Evolutionary conservation across 2,329 filamentous ascomycete genomes (phyloP).

Genomic region (Ophiostoma australiae): DNA sequence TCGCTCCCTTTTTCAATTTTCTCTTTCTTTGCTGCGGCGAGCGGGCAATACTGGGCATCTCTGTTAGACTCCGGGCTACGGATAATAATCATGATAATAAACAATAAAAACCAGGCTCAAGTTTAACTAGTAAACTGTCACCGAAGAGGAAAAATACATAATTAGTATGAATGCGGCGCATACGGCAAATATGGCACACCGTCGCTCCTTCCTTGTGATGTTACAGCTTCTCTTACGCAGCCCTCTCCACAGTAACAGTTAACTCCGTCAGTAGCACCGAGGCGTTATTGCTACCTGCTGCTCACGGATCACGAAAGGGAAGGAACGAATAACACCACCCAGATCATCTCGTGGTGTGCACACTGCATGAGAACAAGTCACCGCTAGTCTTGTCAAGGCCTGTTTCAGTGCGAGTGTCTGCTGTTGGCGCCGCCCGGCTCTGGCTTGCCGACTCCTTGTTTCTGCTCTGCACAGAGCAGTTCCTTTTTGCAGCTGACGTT

Average conservation of each 20-base stretch:
- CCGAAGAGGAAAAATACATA: background rate
- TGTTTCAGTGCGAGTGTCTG: background rate
- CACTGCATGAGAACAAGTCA: background rate
- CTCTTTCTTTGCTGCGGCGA: background rate
- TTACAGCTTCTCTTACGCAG: background rate
- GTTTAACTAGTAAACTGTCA: background rate
- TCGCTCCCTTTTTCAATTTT: no score
- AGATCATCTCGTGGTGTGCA: background rate
- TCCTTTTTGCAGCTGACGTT: background rate
- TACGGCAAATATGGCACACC: background rate
- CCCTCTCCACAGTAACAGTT: slow-evolving; percentile 3
- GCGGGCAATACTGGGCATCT: background rate
- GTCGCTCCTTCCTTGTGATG: background rate
- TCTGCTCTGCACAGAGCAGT: background rate
- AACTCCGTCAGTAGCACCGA: slow-evolving; percentile 3
- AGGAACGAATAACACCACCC: background rate
- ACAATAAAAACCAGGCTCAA: background rate
- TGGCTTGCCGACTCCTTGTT: background rate
- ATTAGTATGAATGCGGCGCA: no score
- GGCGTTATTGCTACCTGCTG: no score
- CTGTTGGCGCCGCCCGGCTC: background rate
- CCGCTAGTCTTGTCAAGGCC: background rate
- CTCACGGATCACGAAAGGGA: background rate
- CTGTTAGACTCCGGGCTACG: background rate
- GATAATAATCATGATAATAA: background rate